These are phyloP conservation scores for Auriscalpium orientale DNA, from an alignment of 768 basidiomycete species.

Conservation along the genomic window DNA sequence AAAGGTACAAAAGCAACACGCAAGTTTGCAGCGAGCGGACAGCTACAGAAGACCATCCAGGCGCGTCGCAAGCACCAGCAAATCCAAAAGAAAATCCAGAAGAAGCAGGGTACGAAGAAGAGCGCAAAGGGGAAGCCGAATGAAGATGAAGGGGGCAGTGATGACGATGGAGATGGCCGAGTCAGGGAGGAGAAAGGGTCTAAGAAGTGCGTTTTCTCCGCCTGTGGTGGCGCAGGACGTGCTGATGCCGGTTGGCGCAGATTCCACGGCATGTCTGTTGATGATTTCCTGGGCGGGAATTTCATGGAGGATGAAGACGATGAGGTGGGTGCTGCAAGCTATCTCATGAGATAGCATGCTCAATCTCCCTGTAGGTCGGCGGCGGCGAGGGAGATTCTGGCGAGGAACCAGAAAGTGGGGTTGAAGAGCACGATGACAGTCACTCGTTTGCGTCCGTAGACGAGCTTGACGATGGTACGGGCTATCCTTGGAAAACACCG, in stretches of 20 bases:
- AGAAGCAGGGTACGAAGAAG: conserved; percentile 34
- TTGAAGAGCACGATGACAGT: conserved; percentile 41
- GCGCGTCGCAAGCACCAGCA: conserved; percentile 77
- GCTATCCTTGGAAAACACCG: background rate
- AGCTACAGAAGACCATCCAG: conserved; percentile 81
- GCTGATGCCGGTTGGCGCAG: conserved; percentile 13
- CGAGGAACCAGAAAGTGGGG: conserved; percentile 32
- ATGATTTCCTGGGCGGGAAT: conserved; percentile 63
- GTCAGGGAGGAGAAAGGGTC: conserved; percentile 20
- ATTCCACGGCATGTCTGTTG: conserved; percentile 59
- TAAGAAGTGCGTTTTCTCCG: conserved; percentile 6
- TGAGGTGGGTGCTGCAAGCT: conserved; percentile 22
- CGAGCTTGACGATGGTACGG: conserved; percentile 54
- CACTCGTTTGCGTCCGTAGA: conserved; percentile 73
- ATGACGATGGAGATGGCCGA: conserved; percentile 21
- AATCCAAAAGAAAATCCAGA: conserved; percentile 61
- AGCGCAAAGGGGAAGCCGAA: conserved; percentile 19
- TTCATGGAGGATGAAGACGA: conserved; percentile 64
- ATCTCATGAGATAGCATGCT: background rate
- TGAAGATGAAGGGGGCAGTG: conserved; percentile 14
- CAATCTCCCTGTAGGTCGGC: conserved; percentile 20
- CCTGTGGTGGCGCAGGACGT: background rate
- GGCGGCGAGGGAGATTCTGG: conserved; percentile 32
- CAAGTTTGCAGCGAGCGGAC: conserved; percentile 84
- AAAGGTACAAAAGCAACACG: conserved; percentile 76